A percentile compares a stretch with the other conserved stretches of the same genome.
phyloP scores from a whole-genome alignment of 495 filamentous ascomycete genomes.

The Hyphodiscus hymeniophilus region DNA sequence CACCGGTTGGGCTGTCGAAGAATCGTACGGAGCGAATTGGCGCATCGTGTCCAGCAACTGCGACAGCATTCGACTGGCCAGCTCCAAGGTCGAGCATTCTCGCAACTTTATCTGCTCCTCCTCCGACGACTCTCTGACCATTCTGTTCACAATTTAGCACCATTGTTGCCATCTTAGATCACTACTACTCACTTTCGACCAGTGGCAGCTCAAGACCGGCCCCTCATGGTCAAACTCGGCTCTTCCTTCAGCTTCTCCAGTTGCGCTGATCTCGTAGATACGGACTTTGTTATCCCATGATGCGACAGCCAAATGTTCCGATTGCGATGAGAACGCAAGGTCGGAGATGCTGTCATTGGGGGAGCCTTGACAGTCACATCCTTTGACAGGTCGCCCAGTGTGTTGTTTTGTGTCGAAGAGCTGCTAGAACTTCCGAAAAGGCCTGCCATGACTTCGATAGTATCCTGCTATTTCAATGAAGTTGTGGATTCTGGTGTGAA shows the following conservation, averaged over 20 bases:
- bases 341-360: constrained; percentile 85
- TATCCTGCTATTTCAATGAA: not conserved
- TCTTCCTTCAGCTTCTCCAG: constrained; percentile 66
- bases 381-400: constrained; percentile 82
- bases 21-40: constrained; percentile 75
- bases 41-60: constrained; percentile 71
- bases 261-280: constrained; percentile 76
- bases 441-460: constrained; percentile 42
- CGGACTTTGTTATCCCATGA: constrained; percentile 93
- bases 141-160: constrained; percentile 31
- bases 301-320: constrained; percentile 73
- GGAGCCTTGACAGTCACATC: constrained; percentile 69
- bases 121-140: constrained; percentile 67
- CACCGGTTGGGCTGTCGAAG: constrained; percentile 47
- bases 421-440: constrained; percentile 55
- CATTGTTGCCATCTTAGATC: not conserved
- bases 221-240: constrained; percentile 69
- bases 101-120: constrained; percentile 75
- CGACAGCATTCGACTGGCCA: constrained; percentile 36
- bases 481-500: too few relatives aligned
- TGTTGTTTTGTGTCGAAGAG: constrained; percentile 43
- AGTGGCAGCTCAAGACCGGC: constrained; percentile 71
- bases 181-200: constrained; percentile 63
- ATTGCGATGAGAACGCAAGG: constrained; percentile 68
- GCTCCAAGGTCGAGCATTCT: constrained; percentile 65